These are phyloP conservation scores for Pseudogymnoascus sp. DNA, from an alignment of 2,329 filamentous ascomycete genomes.

Conservation along the genomic window DNA sequence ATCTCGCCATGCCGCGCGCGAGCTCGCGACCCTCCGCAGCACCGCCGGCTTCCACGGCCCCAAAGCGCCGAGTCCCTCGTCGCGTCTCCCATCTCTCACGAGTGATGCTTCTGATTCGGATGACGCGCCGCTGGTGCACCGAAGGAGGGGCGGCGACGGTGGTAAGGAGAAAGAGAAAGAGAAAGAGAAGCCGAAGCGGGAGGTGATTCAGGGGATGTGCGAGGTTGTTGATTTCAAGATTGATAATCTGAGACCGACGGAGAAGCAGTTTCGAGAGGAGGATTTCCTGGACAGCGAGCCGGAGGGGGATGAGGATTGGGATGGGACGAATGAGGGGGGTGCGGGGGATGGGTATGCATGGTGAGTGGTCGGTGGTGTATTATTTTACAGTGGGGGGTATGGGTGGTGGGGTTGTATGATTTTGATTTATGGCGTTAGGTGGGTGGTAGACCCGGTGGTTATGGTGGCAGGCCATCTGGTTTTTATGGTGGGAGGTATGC, in stretches of 20 bases:
- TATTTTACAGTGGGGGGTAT: neutral
- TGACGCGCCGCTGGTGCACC: constrained; percentile 8
- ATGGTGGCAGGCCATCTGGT: neutral
- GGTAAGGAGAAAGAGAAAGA: constrained; percentile 24
- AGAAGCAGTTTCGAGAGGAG: constrained; percentile 58
- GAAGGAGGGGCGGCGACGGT: constrained; percentile 14
- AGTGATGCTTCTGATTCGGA: constrained; percentile 13
- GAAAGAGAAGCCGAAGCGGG: constrained; percentile 27
- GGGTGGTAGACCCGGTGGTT: neutral
- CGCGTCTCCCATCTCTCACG: neutral
- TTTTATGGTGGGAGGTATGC: neutral
- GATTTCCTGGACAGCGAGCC: constrained; percentile 56
- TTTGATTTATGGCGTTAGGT: constrained; percentile 1
- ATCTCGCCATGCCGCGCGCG: constrained; percentile 16
- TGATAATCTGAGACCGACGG: constrained; percentile 66
- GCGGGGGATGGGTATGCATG: constrained; percentile 5
- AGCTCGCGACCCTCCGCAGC: constrained; percentile 20
- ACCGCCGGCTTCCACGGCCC: constrained; percentile 22
- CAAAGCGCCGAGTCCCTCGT: neutral
- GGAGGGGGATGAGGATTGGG: constrained; percentile 48
- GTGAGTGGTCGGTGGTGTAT: constrained; percentile 9
- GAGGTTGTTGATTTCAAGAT: constrained; percentile 61
- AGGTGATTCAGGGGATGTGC: constrained; percentile 58
- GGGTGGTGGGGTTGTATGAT: neutral
- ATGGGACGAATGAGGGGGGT: constrained; percentile 22